Evolutionary conservation across 805 yeast genomes (phyloP), one percentile per base, ranked within the genome.

Genomic region (Limtongia smithiae): DNA sequence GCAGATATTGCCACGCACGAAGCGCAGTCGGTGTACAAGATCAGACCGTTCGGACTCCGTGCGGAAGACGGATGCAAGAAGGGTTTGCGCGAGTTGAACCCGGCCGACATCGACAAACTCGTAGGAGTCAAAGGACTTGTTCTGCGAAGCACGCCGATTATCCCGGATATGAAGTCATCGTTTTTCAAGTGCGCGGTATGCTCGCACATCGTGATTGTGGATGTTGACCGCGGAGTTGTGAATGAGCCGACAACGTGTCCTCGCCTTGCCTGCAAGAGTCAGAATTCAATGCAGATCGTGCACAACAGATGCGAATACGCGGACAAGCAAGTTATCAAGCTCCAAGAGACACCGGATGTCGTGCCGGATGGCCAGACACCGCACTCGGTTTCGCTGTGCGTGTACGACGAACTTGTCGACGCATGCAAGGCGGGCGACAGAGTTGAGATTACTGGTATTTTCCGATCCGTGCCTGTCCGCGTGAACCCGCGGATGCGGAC

Each of bases 291-390:
- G 97, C 80, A 83, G 50, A 71, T 93, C 41, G 77, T 93, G 17
- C 98, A 93, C 69, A 93, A 93, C 67, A 78, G 98, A 60, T 85
- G 95, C 32, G 78, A 87, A 0, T 93, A 91, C 68, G 93, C 95
- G 22, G 97, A 93, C 68, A 93, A 91, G 64, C 99, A 93, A 69
- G 91, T 93, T 25, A 81, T 93, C 59, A 86, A 87, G 62, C 71
- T 93, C 36, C 98, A 93, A 69, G 98, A 93, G 68, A 89, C 96
- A 0, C 96, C 96, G 0, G 98, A 93, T 67, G 75, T 81, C 54
- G 95, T 91, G 14, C 98, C 98, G 3, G 97, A 86, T 69, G 98
- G 98, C 15, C 98, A 93, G 69, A 93, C 98, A 2, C 98, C 98
- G 1, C 98, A 93, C 68, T 83, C 96, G 12, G 86, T 93, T 41